phyloP scores from a whole-genome alignment of 257 asterid species.

The Fraxinus quadrangulata region DNA sequence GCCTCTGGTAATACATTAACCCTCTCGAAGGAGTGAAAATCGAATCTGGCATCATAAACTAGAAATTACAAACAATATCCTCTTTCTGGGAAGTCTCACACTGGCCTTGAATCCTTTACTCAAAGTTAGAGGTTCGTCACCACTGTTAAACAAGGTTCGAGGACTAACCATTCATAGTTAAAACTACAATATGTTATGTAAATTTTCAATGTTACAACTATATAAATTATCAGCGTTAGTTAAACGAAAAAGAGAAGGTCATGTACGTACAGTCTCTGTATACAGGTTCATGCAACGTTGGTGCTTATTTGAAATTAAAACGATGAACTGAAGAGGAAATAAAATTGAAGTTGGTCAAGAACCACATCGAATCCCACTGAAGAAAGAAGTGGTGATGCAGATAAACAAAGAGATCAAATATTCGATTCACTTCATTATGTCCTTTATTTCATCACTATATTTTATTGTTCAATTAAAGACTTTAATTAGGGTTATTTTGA shows the following conservation, averaged over 20 bases:
- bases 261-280: background rate
- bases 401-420: no score
- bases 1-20: constrained; percentile 4
- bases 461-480: no score
- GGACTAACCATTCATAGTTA: background rate
- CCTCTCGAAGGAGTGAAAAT: background rate
- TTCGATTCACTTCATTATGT: no score
- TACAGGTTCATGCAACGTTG: background rate
- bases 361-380: background rate
- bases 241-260: background rate
- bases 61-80: background rate
- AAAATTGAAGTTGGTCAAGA: constrained; percentile 2
- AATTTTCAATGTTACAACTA: background rate
- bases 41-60: background rate
- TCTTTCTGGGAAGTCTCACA: background rate
- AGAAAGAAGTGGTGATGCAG: background rate
- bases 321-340: background rate
- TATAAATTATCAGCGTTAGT: background rate
- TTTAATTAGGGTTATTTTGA: no score
- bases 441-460: no score
- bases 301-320: background rate
- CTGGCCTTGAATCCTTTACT: constrained; percentile 8
- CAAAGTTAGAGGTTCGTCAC: background rate
- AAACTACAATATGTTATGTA: background rate
- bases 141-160: background rate